A percentile compares a stretch with the other conserved stretches of the same genome.
These are phyloP conservation scores for Saturnispora bothae DNA, from an alignment of 805 yeast species.

Conservation along the genomic window DNA sequence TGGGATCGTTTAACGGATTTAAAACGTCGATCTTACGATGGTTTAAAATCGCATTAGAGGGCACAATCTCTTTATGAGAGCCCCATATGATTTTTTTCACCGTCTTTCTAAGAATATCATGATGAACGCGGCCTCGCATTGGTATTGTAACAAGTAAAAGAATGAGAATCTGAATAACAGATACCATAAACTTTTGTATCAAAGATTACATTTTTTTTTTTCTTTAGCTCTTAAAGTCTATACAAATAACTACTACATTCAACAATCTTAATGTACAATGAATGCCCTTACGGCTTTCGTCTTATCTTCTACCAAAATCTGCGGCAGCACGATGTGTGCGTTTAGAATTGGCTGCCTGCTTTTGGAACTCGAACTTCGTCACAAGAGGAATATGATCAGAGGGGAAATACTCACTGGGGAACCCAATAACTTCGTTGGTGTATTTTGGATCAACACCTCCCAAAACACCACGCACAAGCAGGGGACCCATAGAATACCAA, in stretches of 20 bases:
- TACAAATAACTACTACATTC: neutral
- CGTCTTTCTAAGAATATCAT: no score
- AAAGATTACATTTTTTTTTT: no score
- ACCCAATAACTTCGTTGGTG: constrained; percentile 67
- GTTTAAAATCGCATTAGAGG: constrained; percentile 12
- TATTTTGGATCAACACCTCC: constrained; percentile 80
- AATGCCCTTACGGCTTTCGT: no score
- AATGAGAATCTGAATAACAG: no score
- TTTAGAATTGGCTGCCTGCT: constrained; percentile 17
- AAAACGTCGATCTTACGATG: constrained; percentile 12
- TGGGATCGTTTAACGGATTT: constrained; percentile 7
- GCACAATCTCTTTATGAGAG: neutral
- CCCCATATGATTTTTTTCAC: no score
- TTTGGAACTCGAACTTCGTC: constrained; percentile 64
- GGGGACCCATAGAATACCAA: constrained; percentile 80
- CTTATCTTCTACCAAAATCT: constrained; percentile 13
- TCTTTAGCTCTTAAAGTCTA: no score
- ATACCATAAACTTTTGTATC: no score
- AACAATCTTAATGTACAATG: neutral
- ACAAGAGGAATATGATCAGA: constrained; percentile 91
- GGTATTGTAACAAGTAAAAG: no score
- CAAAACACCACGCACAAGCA: constrained; percentile 74
- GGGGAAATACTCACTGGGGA: constrained; percentile 90
- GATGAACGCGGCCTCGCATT: no score
- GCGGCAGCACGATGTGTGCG: constrained; percentile 23